These are phyloP conservation scores for Curvularia sp. DNA, from an alignment of 2,329 filamentous ascomycete species.

Conservation along the genomic window DNA sequence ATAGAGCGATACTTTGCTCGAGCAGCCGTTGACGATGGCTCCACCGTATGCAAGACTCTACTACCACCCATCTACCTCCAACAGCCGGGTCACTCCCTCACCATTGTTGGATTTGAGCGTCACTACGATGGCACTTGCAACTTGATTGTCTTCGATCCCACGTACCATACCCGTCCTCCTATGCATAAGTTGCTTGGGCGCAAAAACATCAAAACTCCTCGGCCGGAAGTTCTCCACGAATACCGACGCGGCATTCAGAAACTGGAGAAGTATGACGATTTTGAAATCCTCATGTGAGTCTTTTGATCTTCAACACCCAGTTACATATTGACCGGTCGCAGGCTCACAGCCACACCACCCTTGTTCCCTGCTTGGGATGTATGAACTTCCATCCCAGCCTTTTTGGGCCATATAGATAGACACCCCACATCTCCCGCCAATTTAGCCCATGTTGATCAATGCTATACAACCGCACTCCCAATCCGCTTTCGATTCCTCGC, in stretches of 20 bases:
- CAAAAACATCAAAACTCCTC: slow-evolving; percentile 54
- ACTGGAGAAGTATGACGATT: slow-evolving; percentile 74
- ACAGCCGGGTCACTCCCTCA: slow-evolving; percentile 88
- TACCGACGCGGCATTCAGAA: slow-evolving; percentile 77
- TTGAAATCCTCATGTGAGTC: slow-evolving; percentile 77
- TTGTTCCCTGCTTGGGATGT: slow-evolving; percentile 53
- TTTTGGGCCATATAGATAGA: slow-evolving; percentile 22
- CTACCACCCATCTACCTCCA: slow-evolving; percentile 91
- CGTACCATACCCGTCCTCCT: slow-evolving; percentile 72
- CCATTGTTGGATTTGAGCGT: slow-evolving; percentile 84
- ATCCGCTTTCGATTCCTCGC: neutral
- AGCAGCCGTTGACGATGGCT: slow-evolving; percentile 56
- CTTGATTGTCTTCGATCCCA: slow-evolving; percentile 87
- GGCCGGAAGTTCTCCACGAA: slow-evolving; percentile 64
- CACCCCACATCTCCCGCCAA: slow-evolving; percentile 26
- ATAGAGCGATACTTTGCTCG: slow-evolving; percentile 78
- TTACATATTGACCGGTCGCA: slow-evolving; percentile 23
- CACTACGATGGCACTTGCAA: slow-evolving; percentile 68
- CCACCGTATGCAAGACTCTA: slow-evolving; percentile 72
- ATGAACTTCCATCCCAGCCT: slow-evolving; percentile 35
- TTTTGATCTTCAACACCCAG: neutral
- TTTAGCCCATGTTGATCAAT: slow-evolving; percentile 20
- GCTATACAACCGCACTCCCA: neutral
- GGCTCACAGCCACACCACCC: slow-evolving; percentile 49
- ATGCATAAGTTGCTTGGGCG: slow-evolving; percentile 66